phyloP scores from a whole-genome alignment of 768 basidiomycete species.

The Boletus subcaerulescens region DNA sequence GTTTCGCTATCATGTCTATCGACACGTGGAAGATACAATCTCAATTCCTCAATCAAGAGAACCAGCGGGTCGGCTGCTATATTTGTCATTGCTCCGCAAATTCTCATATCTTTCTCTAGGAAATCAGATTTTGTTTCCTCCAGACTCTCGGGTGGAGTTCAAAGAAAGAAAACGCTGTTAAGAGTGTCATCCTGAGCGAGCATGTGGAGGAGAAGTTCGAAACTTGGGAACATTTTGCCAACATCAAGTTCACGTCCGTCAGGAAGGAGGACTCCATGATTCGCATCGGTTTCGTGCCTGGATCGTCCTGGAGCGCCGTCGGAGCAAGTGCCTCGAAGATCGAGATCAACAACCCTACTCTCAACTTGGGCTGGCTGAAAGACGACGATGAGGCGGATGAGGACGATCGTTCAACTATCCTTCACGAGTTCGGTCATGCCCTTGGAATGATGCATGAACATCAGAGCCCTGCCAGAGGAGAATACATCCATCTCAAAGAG shows the following conservation, averaged over 20 bases:
- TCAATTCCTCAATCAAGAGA: too few relatives aligned
- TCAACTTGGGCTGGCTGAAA: background rate
- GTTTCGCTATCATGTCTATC: background rate
- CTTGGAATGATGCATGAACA: slow-evolving; percentile 29
- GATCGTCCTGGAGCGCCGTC: background rate
- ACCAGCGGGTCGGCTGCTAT: background rate
- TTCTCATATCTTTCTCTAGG: background rate
- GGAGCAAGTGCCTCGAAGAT: background rate
- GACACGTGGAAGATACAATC: background rate
- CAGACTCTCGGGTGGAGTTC: background rate
- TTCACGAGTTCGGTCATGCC: slow-evolving; percentile 29
- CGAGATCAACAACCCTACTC: background rate
- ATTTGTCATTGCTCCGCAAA: background rate
- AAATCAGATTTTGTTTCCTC: background rate
- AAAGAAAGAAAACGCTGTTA: background rate
- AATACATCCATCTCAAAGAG: slow-evolving; percentile 13
- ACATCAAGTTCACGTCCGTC: background rate
- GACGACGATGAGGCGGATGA: rapidly evolving
- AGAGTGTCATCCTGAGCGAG: background rate
- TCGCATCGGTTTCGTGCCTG: background rate
- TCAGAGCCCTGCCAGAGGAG: slow-evolving; percentile 23
- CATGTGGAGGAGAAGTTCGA: background rate
- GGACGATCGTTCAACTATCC: slow-evolving; percentile 7
- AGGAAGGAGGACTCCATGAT: background rate
- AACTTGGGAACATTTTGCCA: background rate